Conservation (phyloP, 2,329 filamentous ascomycete species). For the Pestalotiopsis sp. region DNA sequence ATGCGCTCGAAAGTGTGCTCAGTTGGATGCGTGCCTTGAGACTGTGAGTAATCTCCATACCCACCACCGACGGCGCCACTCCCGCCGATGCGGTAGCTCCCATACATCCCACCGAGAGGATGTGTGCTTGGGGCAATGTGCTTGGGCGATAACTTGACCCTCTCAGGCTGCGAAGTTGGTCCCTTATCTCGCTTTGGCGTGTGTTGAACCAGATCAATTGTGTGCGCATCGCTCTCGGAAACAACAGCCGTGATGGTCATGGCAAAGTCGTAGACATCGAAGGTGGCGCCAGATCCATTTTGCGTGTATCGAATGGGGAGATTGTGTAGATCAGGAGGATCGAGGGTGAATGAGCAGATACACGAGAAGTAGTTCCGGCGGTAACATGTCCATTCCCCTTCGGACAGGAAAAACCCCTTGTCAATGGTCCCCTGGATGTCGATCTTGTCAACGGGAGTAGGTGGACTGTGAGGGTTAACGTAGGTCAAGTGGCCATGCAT, state of each 20-base stretch:
- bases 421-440: conserved; percentile 81
- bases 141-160: conserved; percentile 66
- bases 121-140: conserved; percentile 53
- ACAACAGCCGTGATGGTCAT: conserved; percentile 85
- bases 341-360: conserved; percentile 73
- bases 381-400: conserved; percentile 90
- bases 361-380: conserved; percentile 89
- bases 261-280: conserved; percentile 71
- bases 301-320: conserved; percentile 43
- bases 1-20: conserved; percentile 80
- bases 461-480: conserved; percentile 41
- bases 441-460: conserved; percentile 56
- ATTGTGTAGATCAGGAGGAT: conserved; percentile 52
- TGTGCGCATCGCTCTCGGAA: conserved; percentile 72
- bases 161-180: conserved; percentile 72
- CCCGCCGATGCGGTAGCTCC: conserved; percentile 33
- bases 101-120: conserved; percentile 42
- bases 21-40: conserved; percentile 40
- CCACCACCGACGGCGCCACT: conserved; percentile 25
- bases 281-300: conserved; percentile 53
- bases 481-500: conserved; percentile 63
- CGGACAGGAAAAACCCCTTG: conserved; percentile 82
- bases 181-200: conserved; percentile 91
- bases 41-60: conserved; percentile 40
- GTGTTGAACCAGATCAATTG: conserved; percentile 83